These are phyloP conservation scores for Flaveria linearis DNA, from an alignment of 129 eudicot genomes.

Conservation along the genomic window DNA sequence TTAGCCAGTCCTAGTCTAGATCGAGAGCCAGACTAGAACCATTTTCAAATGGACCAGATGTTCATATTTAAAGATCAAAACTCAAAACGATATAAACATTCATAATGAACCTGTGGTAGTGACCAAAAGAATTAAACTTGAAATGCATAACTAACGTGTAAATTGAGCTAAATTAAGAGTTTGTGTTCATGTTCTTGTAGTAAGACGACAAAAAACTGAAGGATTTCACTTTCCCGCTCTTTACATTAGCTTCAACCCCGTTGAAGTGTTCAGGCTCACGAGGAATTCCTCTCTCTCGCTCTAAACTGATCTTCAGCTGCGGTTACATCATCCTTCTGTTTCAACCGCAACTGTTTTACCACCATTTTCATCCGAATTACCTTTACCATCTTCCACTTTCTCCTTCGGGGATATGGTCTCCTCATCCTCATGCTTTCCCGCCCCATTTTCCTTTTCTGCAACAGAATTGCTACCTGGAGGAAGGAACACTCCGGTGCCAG, in stretches of 20 bases:
- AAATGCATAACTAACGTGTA: slow-evolving; percentile 18
- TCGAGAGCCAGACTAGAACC: not conserved
- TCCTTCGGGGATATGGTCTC: not conserved
- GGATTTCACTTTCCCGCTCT: slow-evolving; percentile 44
- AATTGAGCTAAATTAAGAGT: slow-evolving; percentile 12
- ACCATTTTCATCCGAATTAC: slow-evolving; percentile 38
- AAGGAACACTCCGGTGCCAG: slow-evolving; percentile 88
- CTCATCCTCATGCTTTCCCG: slow-evolving; percentile 14
- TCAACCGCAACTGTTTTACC: slow-evolving; percentile 13
- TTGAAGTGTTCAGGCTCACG: slow-evolving; percentile 27
- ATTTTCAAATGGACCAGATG: not conserved
- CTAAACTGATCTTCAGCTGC: slow-evolving; percentile 16
- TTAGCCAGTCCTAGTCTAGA: not conserved
- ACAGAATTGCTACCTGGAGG: slow-evolving; percentile 53
- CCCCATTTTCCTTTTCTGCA: slow-evolving; percentile 26
- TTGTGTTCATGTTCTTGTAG: slow-evolving; percentile 14
- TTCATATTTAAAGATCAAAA: slow-evolving; percentile 2
- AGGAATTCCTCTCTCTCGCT: slow-evolving; percentile 5
- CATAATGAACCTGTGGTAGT: not conserved
- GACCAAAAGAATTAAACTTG: slow-evolving; percentile 3
- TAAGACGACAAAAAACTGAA: slow-evolving; percentile 2
- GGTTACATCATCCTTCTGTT: slow-evolving; percentile 26
- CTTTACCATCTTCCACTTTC: slow-evolving; percentile 43
- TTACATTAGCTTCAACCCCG: slow-evolving; percentile 55
- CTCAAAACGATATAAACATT: not conserved